Base-by-base conservation (phyloP, 2,329 filamentous ascomycete genomes). In the Aspergillus uvarum region DNA sequence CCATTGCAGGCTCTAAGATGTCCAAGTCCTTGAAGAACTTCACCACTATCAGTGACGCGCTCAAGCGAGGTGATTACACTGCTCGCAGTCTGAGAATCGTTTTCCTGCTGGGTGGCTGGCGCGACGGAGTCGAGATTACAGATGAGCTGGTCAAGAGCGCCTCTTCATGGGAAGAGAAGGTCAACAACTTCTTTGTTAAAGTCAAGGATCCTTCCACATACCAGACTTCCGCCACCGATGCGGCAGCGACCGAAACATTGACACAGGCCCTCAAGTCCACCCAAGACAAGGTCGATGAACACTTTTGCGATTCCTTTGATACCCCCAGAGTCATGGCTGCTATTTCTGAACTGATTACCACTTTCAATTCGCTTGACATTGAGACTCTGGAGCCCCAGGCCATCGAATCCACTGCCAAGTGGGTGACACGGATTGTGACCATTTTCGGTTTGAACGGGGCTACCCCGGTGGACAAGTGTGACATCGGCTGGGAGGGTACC, bases 11-110 rank as follows among this genome's bases (percentile, higher is more conserved):
- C 0, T 91, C 88, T 22, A 98, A 98, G 76, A 98, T 98, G 94
- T 94, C 89, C 59, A 98, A 98, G 76, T 92, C 88, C 16, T 78
- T 98, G 59, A 97, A 98, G 80, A 98, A 97, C 75, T 97, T 97
- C 76, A 92, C 92, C 47, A 96, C 94, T 0, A 96, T 98, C 63
- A 85, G 91, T 31, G 90, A 96, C 73, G 92, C 93, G 0, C 79
- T 98, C 7, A 77, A 80, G 3, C 79, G 81, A 35, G 84, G 84
- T 42, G 84, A 87, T 52, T 96, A 91, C 81, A 95, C 91, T 0
- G 82, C 92, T 0, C 83, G 94, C 61, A 87, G 87, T 58, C 83
- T 97, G 79, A 86, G 94, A 50, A 89, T 96, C 56, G 89, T 95
- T 16, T 96, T 97, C 77, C 77, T 98, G 50, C 85, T 96, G 67